Evolutionary conservation across 306 rosid species (phyloP).

Genomic region (Corylus heterophylla): DNA sequence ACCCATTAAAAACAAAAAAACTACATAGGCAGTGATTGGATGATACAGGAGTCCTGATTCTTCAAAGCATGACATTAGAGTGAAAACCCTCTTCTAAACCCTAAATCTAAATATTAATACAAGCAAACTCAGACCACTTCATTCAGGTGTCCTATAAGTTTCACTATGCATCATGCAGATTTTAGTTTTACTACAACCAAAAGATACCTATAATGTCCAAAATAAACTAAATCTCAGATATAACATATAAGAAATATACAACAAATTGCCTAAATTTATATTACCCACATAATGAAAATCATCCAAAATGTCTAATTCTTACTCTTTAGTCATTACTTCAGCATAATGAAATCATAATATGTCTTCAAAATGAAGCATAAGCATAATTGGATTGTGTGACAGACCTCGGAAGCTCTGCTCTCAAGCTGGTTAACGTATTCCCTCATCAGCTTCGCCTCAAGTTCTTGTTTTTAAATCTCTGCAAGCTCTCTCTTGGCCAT

Average conservation of each 20-base stretch:
- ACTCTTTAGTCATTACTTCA: background rate
- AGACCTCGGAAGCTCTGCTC: conserved; percentile 61
- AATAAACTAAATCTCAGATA: background rate
- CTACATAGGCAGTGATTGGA: background rate
- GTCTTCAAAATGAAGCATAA: background rate
- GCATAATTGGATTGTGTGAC: background rate
- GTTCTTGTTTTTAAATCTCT: conserved; percentile 56
- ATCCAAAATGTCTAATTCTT: background rate
- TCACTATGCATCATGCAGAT: background rate
- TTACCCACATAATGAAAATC: background rate
- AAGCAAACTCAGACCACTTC: background rate
- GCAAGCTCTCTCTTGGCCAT: conserved; percentile 60
- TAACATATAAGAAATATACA: background rate
- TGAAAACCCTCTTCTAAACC: background rate
- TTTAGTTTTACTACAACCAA: background rate
- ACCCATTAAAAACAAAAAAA: background rate
- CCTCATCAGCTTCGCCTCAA: conserved; percentile 50
- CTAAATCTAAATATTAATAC: background rate
- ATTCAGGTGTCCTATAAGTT: background rate
- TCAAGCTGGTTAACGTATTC: conserved; percentile 62
- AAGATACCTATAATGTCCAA: background rate
- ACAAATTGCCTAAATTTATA: background rate
- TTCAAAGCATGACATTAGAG: background rate
- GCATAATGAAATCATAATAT: background rate
- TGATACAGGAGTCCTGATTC: background rate